phyloP scores from a whole-genome alignment of 148 eudicot genomes.

The Rhododendron henanense region DNA sequence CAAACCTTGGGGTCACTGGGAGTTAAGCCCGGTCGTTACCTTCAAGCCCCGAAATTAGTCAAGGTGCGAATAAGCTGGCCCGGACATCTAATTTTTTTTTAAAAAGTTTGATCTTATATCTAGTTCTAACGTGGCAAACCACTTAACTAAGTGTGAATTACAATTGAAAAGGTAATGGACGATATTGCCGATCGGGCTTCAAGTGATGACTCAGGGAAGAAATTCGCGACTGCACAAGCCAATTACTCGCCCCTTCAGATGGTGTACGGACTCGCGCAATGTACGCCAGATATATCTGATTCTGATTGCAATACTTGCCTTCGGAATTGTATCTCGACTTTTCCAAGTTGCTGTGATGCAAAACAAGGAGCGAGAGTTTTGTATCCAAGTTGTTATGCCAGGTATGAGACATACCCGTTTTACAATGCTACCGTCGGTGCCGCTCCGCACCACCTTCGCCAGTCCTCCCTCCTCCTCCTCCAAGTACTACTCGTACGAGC shows the following conservation, averaged over 20 bases:
- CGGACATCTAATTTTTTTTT: too few relatives aligned
- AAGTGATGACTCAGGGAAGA: neutral
- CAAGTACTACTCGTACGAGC: neutral
- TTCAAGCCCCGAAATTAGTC: too few relatives aligned
- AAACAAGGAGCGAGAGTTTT: neutral
- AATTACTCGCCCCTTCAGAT: slow-evolving; percentile 7
- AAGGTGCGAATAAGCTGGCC: too few relatives aligned
- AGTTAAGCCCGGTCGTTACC: too few relatives aligned
- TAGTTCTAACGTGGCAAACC: neutral
- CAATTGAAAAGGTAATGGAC: neutral
- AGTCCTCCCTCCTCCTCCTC: neutral
- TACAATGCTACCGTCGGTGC: neutral
- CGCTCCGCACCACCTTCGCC: neutral
- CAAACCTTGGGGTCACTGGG: too few relatives aligned
- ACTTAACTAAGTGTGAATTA: neutral
- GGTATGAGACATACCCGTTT: neutral
- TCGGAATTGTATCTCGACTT: neutral
- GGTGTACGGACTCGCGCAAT: slow-evolving; percentile 30
- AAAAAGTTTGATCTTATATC: neutral
- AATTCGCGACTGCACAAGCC: slow-evolving; percentile 22
- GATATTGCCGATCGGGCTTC: neutral
- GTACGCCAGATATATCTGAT: slow-evolving; percentile 29
- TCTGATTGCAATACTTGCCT: slow-evolving; percentile 14
- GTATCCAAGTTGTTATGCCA: neutral
- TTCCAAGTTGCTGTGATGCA: slow-evolving; percentile 1